These are phyloP conservation scores for Sporothrix protearum DNA, from an alignment of 2,329 filamentous ascomycete genomes.

Conservation along the genomic window DNA sequence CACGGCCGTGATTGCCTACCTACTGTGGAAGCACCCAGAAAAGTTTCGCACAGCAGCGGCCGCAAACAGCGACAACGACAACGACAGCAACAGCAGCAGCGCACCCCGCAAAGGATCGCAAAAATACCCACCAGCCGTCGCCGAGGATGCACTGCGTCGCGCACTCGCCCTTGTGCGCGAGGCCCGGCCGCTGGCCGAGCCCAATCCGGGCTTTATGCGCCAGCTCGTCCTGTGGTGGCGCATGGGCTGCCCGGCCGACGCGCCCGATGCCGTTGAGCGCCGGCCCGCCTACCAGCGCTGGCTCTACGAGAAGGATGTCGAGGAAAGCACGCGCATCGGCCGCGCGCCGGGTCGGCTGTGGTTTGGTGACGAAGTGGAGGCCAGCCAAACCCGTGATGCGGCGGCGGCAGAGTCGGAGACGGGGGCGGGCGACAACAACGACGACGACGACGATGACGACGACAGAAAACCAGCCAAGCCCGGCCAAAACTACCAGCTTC, in stretches of 20 bases:
- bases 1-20: constrained; percentile 76
- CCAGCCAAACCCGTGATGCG: neutral
- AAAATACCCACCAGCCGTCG: constrained; percentile 38
- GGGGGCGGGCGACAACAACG: no score
- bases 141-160: constrained; percentile 47
- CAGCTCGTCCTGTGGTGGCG: constrained; percentile 84
- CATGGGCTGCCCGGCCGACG: constrained; percentile 71
- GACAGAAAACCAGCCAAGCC: neutral
- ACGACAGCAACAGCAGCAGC: constrained; percentile 14
- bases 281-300: constrained; percentile 77
- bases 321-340: constrained; percentile 62
- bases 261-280: constrained; percentile 53
- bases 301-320: constrained; percentile 54
- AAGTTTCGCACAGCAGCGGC: constrained; percentile 42
- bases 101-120: constrained; percentile 27
- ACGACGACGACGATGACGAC: neutral
- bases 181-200: constrained; percentile 74
- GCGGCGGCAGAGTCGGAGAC: neutral
- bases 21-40: constrained; percentile 65
- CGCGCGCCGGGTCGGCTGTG: constrained; percentile 78
- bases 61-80: constrained; percentile 36
- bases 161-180: constrained; percentile 68
- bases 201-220: constrained; percentile 86
- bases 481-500: constrained; percentile 55
- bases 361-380: constrained; percentile 70